Base-by-base conservation (phyloP, 1,284 basidiomycete species). In the Erythrobasidium hasegawianum region DNA sequence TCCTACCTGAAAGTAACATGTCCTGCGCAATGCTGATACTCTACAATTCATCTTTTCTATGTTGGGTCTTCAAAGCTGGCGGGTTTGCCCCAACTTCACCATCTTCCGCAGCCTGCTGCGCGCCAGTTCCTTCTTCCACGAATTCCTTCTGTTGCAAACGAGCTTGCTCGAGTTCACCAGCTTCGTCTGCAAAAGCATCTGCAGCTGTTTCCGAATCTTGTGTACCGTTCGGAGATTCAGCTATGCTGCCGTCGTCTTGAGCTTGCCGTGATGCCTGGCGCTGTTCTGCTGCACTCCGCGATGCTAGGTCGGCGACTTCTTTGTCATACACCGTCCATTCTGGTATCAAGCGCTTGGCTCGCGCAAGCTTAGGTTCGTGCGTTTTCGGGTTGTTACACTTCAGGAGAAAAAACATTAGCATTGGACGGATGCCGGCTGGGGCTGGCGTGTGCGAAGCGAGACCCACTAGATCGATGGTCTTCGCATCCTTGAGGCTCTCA, bases 251-350 rank as follows among this genome's bases (percentile, higher is more conserved):
- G 5, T 33, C 33, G 43, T 10, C 20, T n/a, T 33, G 4, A 16
- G 40, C 14, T 24, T 7, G 7, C 20, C 40, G 9, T 39, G 26
- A 22, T n/a, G 50, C 41, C 41, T 53, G 22, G 24, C 59, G 33
- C 56, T 53, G 20, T 13, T 55, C 57, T 2, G 62, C 62, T 14
- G 72, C 72, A 10, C 78, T 59, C 2, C 74, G 61, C 26, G 71
- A 64, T 0, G 77, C 78, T 10, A 79, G 65, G 7, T 66, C 71
- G 0, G 76, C 76, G 7, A 80, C 76, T 61, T 80, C 77, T 13
- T 75, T 70, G 68, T 97, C 95, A 75, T 97, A 97, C 52, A 83
- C 83, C 68, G 94, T 92, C 96, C 95, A 98, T 77, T 98, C 95
- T 0, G 95, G 94, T 59, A 98, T 97, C 74, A 94, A 86, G 41